Percentiles rank a stretch among this genome's conserved stretches.
Conservation (phyloP, 2,329 filamentous ascomycete genomes). For the Pyrenophora teres region DNA sequence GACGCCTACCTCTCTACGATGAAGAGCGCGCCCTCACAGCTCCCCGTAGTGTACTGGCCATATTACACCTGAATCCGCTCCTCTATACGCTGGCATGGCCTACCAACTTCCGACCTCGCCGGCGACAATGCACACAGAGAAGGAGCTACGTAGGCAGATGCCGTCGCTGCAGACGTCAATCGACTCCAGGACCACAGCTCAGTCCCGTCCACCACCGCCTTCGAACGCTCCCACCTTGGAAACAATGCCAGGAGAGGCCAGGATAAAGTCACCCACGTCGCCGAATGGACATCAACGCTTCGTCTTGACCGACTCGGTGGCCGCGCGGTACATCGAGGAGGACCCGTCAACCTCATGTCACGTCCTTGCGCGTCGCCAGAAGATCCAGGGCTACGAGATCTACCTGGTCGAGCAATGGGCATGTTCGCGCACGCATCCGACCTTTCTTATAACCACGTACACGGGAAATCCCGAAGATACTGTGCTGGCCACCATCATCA, state of each 20-base stretch:
- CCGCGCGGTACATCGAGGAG: slow-evolving; percentile 77
- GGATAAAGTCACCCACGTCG: slow-evolving; percentile 24
- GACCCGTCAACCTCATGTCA: slow-evolving; percentile 68
- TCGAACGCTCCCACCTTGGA: slow-evolving; percentile 19
- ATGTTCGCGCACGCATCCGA: slow-evolving; percentile 86
- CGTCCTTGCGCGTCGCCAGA: slow-evolving; percentile 72
- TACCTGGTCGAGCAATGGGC: slow-evolving; percentile 98
- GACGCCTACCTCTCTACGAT: slow-evolving; percentile 28
- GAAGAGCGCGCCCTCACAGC: slow-evolving; percentile 19
- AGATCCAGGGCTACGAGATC: slow-evolving; percentile 82
- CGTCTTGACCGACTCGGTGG: slow-evolving; percentile 69
- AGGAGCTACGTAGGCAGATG: slow-evolving; percentile 35
- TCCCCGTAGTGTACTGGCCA: slow-evolving; percentile 7
- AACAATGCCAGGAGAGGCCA: slow-evolving; percentile 17
- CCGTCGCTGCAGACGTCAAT: slow-evolving; percentile 30
- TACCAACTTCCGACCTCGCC: slow-evolving; percentile 23
- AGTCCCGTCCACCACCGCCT: slow-evolving; percentile 16
- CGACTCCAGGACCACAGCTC: slow-evolving; percentile 22
- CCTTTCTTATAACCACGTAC: slow-evolving; percentile 89
- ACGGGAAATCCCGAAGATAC: slow-evolving; percentile 82
- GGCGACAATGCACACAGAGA: slow-evolving; percentile 29
- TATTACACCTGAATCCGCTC: neutral
- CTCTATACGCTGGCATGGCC: slow-evolving; percentile 21
- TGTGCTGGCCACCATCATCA: slow-evolving; percentile 79
- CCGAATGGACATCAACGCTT: slow-evolving; percentile 58